A percentile compares a stretch with the other conserved stretches of the same genome.
phyloP scores from a whole-genome alignment of 306 rosid genomes.

The Luffa acutangula region DNA sequence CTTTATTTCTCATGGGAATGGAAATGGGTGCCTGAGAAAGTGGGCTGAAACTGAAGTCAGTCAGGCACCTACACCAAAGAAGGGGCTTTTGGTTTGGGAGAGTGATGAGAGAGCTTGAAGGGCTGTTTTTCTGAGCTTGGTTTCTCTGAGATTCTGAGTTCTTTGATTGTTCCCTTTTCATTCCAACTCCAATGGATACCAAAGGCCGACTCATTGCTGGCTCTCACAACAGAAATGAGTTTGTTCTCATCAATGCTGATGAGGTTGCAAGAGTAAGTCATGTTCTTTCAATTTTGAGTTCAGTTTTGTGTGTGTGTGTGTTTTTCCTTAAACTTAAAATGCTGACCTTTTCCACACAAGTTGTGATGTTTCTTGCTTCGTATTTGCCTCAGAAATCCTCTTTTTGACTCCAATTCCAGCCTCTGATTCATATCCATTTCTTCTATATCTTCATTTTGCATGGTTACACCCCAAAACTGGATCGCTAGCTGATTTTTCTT shows the following conservation, averaged over 20 bases:
- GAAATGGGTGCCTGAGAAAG: slow-evolving; percentile 12
- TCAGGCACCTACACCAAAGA: not conserved
- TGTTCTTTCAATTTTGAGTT: not conserved
- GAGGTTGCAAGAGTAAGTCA: slow-evolving; percentile 72
- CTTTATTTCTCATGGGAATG: not conserved
- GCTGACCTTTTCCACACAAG: not conserved
- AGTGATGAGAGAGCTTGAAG: slow-evolving; percentile 5
- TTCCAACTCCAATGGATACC: slow-evolving; percentile 45
- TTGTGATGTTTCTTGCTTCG: not conserved
- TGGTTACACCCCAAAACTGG: slow-evolving; percentile 9
- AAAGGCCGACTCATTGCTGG: slow-evolving; percentile 94
- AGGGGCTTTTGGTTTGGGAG: not conserved
- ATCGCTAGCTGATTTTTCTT: not conserved
- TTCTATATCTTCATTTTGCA: not conserved
- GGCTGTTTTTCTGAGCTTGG: slow-evolving; percentile 13
- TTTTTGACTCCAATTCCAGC: not conserved
- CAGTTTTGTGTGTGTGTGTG: not conserved
- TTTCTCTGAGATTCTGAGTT: slow-evolving; percentile 17
- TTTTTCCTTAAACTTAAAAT: not conserved
- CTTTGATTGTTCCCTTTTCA: slow-evolving; percentile 10
- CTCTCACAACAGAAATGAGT: slow-evolving; percentile 97
- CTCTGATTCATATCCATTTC: slow-evolving; percentile 14
- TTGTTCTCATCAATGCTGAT: slow-evolving; percentile 96
- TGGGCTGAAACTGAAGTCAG: not conserved
- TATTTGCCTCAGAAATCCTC: slow-evolving; percentile 1